phyloP scores from a whole-genome alignment of 2,329 filamentous ascomycete species.

The Pochonia chlamydosporia region DNA sequence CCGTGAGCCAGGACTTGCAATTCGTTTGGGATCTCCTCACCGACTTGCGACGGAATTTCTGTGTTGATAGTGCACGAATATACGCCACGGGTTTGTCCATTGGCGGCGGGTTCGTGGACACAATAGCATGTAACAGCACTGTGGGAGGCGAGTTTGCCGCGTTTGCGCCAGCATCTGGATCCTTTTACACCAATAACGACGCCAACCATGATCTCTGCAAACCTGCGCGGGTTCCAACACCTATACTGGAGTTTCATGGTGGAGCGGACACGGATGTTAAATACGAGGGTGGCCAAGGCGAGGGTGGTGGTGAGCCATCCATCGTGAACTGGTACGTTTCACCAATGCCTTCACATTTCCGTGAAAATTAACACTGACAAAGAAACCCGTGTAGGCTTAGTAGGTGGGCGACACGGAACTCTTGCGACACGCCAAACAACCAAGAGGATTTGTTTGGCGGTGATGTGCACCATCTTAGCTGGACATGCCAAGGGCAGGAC shows the following conservation, averaged over 20 bases:
- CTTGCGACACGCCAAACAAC: conserved; percentile 24
- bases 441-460: conserved; percentile 28
- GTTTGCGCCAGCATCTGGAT: conserved; percentile 38
- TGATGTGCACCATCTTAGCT: conserved; percentile 36
- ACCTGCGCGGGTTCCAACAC: conserved; percentile 29
- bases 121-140: conserved; percentile 35
- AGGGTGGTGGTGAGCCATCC: conserved; percentile 33
- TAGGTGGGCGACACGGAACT: conserved; percentile 4
- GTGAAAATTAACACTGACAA: neutral
- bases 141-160: conserved; percentile 37
- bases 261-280: conserved; percentile 34
- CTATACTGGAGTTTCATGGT: conserved; percentile 41
- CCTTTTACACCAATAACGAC: conserved; percentile 37
- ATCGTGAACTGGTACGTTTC: conserved; percentile 29
- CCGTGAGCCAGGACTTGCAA: conserved; percentile 36
- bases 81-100: conserved; percentile 43
- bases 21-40: conserved; percentile 38
- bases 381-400: neutral
- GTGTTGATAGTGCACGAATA: conserved; percentile 36
- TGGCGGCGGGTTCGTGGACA: conserved; percentile 41
- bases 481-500: conserved; percentile 31
- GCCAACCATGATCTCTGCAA: conserved; percentile 30
- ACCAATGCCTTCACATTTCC: conserved; percentile 22
- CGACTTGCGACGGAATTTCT: conserved; percentile 31
- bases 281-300: conserved; percentile 36